These are phyloP conservation scores for Boletellus emodensis DNA, from an alignment of 768 basidiomycete species.

Conservation along the genomic window DNA sequence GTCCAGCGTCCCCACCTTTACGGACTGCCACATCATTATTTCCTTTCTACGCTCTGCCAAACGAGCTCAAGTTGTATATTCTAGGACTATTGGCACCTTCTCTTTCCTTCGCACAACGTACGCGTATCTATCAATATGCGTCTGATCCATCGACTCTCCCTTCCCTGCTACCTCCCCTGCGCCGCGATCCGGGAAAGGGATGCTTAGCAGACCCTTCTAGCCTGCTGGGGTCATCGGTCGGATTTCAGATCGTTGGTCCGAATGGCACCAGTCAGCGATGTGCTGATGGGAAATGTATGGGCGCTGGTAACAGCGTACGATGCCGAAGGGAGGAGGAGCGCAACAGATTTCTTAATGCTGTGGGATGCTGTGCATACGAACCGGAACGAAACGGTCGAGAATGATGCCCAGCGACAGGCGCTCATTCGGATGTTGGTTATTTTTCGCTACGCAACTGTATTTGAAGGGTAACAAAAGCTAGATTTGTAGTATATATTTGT, in stretches of 20 bases:
- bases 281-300: constrained; percentile 39
- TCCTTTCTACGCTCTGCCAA: constrained; percentile 46
- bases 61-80: constrained; percentile 54
- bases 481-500: background rate
- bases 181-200: constrained; percentile 14
- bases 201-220: constrained; percentile 21
- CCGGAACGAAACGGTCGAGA: constrained; percentile 16
- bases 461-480: too few relatives aligned
- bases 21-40: constrained; percentile 22
- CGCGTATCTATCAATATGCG: constrained; percentile 54
- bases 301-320: constrained; percentile 34
- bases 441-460: background rate
- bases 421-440: background rate
- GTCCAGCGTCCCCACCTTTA: constrained; percentile 11
- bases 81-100: constrained; percentile 53
- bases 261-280: constrained; percentile 23
- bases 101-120: constrained; percentile 53
- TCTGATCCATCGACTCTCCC: constrained; percentile 49
- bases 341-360: constrained; percentile 38
- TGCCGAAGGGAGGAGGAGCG: constrained; percentile 43
- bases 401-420: background rate
- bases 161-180: constrained; percentile 32
- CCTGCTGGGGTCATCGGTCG: constrained; percentile 12
- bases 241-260: constrained; percentile 1
- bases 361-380: constrained; percentile 49